Percentiles rank a stretch among this genome's conserved stretches.
These are phyloP conservation scores for Daphne laureola DNA, from an alignment of 441 rosid genomes.

Conservation along the genomic window DNA sequence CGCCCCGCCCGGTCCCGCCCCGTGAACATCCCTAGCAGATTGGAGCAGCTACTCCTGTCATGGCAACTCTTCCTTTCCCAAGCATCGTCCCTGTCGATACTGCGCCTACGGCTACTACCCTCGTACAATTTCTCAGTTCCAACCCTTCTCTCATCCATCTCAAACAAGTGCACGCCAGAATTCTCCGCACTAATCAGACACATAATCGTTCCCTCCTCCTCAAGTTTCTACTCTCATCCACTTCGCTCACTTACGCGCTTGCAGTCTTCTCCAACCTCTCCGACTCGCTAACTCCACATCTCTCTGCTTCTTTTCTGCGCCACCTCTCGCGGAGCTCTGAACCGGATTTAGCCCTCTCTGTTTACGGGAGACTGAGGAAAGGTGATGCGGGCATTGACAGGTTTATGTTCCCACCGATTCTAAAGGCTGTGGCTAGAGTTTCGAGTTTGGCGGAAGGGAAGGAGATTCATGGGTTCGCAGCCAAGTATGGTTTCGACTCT, in stretches of 20 bases:
- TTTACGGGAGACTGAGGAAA: conserved; percentile 27
- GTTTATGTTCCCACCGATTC: conserved; percentile 44
- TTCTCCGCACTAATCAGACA: conserved; percentile 21
- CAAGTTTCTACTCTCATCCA: conserved; percentile 26
- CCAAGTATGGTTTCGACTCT: conserved; percentile 31
- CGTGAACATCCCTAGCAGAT: no score
- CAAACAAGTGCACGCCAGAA: conserved; percentile 40
- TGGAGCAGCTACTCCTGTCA: no score
- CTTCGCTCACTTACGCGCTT: conserved; percentile 30
- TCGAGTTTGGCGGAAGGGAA: conserved; percentile 40
- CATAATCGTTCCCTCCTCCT: conserved; percentile 18
- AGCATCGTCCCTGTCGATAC: conserved; percentile 7
- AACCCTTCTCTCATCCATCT: conserved; percentile 23
- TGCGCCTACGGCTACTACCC: conserved; percentile 4
- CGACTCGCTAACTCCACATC: conserved; percentile 10
- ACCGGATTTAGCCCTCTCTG: conserved; percentile 24
- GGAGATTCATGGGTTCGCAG: conserved; percentile 50
- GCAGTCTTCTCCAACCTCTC: conserved; percentile 30
- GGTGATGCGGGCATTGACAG: conserved; percentile 29
- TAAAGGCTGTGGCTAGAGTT: conserved; percentile 40
- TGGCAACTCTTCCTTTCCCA: conserved; percentile 1
- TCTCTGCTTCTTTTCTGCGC: conserved; percentile 33
- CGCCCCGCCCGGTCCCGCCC: no score
- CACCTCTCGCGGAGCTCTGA: conserved; percentile 25
- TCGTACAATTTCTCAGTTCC: conserved; percentile 19